Base-by-base conservation (phyloP, 257 asterid genomes). In the Salvia splendens region DNA sequence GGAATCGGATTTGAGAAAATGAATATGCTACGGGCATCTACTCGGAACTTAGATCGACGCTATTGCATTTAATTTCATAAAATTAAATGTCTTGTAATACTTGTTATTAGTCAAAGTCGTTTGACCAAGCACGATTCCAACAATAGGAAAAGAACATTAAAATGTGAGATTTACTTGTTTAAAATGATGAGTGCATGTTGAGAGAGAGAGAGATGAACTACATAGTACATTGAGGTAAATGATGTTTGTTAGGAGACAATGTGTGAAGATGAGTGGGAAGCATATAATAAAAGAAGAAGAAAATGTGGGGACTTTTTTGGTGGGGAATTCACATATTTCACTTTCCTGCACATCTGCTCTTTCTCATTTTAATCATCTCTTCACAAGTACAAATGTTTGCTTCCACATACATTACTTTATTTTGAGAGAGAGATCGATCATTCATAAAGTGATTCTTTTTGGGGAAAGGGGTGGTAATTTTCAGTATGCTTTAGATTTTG, bases 141-240 rank as follows among this genome's bases (percentile, higher is more conserved):
- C n/a, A n/a, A n/a, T n/a, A n/a, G 10, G 9, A 1, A 4, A 52
- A 20, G 14, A 15, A 15, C 5, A 48, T 14, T 5, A 6, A 48
- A 15, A 15, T 0, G 24, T 7, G 4, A 11, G 5, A 24, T 9
- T 20, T 6, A 5, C 9, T 16, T 17, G 36, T 8, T 5, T 16
- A 40, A 40, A 10, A 20, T 61, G 67, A 66, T 66, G 64, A 56
- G 51, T 73, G 73, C 54, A 46, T 69, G 67, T 69, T 57, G 59
- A 17, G 36, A 45, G 47, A 4, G 47, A 4, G 16, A 17, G 1
- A 17, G 20, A 17, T 17, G 20, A 1, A 17, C 20, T 17, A 17
- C 20, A 17, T 17, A 17, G 20, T 17, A 17, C 20, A 17, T 17
- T 0, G 20, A 17, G 20, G 20, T 17, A 17, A 17, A 17, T 17